phyloP scores from a whole-genome alignment of 1,139 yeast genomes.

The Taphrina pruni region DNA sequence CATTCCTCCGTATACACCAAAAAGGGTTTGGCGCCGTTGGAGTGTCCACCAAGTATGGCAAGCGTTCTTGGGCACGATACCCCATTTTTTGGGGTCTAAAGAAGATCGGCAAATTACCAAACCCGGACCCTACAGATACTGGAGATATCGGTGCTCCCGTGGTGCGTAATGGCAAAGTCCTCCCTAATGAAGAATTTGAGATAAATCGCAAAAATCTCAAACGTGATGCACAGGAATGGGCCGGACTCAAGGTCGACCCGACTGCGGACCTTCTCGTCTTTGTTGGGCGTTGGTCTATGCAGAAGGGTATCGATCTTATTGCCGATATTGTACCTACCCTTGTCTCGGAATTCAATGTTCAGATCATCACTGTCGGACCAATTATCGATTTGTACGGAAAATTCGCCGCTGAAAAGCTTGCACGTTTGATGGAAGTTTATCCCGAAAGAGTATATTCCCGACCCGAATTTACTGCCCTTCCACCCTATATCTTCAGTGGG shows the following conservation, averaged over 20 bases:
- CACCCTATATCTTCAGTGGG: constrained; percentile 43
- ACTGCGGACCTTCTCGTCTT: constrained; percentile 42
- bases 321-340: constrained; percentile 43
- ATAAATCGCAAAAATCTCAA: constrained; percentile 37
- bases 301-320: constrained; percentile 44
- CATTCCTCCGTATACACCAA: constrained; percentile 43
- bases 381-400: constrained; percentile 43
- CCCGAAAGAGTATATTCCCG: constrained; percentile 42
- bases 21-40: constrained; percentile 44
- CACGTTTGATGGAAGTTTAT: constrained; percentile 37
- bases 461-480: constrained; percentile 43
- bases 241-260: constrained; percentile 42
- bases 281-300: constrained; percentile 45
- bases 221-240: constrained; percentile 44
- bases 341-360: constrained; percentile 41
- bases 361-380: constrained; percentile 43
- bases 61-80: constrained; percentile 43
- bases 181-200: constrained; percentile 39
- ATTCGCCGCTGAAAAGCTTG: constrained; percentile 44
- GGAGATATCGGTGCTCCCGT: constrained; percentile 34
- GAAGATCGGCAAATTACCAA: constrained; percentile 42
- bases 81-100: constrained; percentile 44
- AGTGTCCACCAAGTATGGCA: constrained; percentile 43
- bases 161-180: constrained; percentile 32
- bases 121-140: constrained; percentile 44